phyloP scores from a whole-genome alignment of 768 basidiomycete genomes.

The Termitomyces sp. region DNA sequence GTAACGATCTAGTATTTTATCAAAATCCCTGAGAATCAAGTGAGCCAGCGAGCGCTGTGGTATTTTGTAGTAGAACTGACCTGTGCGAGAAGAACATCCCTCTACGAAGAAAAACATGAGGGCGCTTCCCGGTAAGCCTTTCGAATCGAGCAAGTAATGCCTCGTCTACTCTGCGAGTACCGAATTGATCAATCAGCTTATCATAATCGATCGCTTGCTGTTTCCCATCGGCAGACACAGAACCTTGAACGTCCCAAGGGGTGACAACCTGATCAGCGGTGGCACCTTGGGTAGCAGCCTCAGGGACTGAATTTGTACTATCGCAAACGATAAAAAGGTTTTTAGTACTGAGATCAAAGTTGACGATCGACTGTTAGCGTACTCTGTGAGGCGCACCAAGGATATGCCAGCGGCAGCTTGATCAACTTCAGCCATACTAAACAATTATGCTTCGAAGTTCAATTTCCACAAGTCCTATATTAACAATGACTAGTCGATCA shows the following conservation, averaged over 20 bases:
- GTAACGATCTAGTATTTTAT: conserved; percentile 89
- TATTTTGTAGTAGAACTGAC: conserved; percentile 33
- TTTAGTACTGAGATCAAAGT: neutral
- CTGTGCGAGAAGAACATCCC: conserved; percentile 99
- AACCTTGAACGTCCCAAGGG: conserved; percentile 97
- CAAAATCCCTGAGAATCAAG: conserved; percentile 64
- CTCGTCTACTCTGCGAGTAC: conserved; percentile 75
- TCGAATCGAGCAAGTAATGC: conserved; percentile 86
- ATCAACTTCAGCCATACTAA: conserved; percentile 3
- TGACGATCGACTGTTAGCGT: neutral
- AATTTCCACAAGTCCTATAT: too few species aligned
- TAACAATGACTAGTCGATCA: too few species aligned
- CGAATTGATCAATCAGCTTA: conserved; percentile 91
- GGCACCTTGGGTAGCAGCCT: neutral
- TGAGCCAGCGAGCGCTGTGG: neutral
- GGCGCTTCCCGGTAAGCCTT: conserved; percentile 78
- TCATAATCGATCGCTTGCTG: conserved; percentile 95
- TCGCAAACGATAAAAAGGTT: neutral
- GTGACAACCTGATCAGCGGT: conserved; percentile 74
- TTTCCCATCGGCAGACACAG: conserved; percentile 80
- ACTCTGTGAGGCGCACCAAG: conserved; percentile 3
- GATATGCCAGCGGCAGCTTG: conserved; percentile 1
- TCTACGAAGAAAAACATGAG: conserved; percentile 83
- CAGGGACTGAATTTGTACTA: neutral
- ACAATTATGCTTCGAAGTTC: too few species aligned